Evolutionary conservation across 2,329 filamentous ascomycete species (phyloP).

Genomic region (Diaporthe helianthi): DNA sequence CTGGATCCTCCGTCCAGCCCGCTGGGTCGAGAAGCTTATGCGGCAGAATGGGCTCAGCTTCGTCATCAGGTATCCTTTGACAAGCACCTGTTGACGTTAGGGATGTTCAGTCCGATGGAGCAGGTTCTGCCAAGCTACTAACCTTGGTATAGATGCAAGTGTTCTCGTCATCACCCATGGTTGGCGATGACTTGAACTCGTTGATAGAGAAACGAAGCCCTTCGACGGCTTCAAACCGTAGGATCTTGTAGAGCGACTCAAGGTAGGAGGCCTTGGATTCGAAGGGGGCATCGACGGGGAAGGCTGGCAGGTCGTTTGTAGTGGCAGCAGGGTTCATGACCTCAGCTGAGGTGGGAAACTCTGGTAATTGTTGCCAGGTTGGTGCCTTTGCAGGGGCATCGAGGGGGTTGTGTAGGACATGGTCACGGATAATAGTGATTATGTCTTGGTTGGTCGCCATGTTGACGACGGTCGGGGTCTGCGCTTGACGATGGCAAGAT

Average conservation of each 20-base stretch:
- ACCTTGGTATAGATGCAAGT: slow-evolving; percentile 76
- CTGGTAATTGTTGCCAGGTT: slow-evolving; percentile 49
- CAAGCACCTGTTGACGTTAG: slow-evolving; percentile 60
- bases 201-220: slow-evolving; percentile 72
- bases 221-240: slow-evolving; percentile 76
- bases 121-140: slow-evolving; percentile 36
- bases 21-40: slow-evolving; percentile 73
- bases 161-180: slow-evolving; percentile 62
- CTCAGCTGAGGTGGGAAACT: slow-evolving; percentile 62
- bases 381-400: not conserved
- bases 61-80: slow-evolving; percentile 70
- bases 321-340: slow-evolving; percentile 49
- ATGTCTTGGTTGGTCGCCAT: slow-evolving; percentile 18
- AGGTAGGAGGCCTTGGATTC: slow-evolving; percentile 70
- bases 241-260: slow-evolving; percentile 74
- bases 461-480: not conserved
- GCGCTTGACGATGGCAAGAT: not conserved
- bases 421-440: slow-evolving; percentile 18
- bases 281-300: slow-evolving; percentile 65
- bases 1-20: slow-evolving; percentile 69
- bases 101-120: not conserved
- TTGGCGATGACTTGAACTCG: slow-evolving; percentile 58
- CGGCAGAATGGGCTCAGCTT: slow-evolving; percentile 69
- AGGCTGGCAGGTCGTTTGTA: slow-evolving; percentile 51
- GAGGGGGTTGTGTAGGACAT: slow-evolving; percentile 12